Conservation (phyloP, 306 rosid species). For the Lablab purpureus region DNA sequence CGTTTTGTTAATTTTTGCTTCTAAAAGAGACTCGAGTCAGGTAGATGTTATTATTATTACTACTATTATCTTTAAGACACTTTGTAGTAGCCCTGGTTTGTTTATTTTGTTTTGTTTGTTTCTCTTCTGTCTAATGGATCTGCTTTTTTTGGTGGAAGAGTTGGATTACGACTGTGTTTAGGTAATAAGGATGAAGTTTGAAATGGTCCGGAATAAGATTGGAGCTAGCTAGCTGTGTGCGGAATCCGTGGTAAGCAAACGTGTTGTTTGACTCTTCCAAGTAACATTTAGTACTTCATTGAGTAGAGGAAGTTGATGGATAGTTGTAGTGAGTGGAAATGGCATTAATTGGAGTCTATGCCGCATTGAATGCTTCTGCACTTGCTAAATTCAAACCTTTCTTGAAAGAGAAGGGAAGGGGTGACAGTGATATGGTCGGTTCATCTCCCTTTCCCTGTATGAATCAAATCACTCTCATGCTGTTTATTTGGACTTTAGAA, state of each 20-base stretch:
- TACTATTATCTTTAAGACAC: constrained; percentile 2
- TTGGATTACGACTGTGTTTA: constrained; percentile 31
- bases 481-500: constrained; percentile 34
- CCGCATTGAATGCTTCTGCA: constrained; percentile 35
- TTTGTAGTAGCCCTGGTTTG: constrained; percentile 34
- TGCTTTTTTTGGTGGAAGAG: constrained; percentile 4
- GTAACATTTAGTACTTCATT: background rate
- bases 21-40: background rate
- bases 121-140: constrained; percentile 24
- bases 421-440: constrained; percentile 46
- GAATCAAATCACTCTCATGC: background rate
- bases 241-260: constrained; percentile 41
- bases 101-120: constrained; percentile 11
- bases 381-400: constrained; percentile 1
- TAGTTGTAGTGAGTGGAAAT: constrained; percentile 7
- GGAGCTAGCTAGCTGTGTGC: constrained; percentile 32
- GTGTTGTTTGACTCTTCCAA: constrained; percentile 35
- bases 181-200: constrained; percentile 37
- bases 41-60: constrained; percentile 1
- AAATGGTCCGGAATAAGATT: constrained; percentile 33
- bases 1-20: constrained; percentile 40
- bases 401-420: constrained; percentile 6
- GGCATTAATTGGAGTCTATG: constrained; percentile 36
- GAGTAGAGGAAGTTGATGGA: background rate
- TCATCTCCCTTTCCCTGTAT: constrained; percentile 44